phyloP scores from a whole-genome alignment of 257 asterid genomes.

The Asclepias syriaca region DNA sequence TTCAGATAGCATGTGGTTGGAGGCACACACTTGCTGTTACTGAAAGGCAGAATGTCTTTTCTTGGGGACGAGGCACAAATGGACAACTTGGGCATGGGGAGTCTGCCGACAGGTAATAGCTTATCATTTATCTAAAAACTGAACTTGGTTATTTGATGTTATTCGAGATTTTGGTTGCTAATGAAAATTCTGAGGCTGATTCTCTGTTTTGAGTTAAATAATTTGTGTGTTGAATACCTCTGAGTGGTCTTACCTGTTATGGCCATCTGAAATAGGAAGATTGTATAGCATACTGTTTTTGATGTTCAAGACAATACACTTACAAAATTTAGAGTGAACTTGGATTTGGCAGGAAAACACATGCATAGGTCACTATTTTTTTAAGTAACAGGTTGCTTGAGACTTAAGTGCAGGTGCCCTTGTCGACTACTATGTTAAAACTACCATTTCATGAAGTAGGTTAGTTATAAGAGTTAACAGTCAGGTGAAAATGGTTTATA shows the following conservation, averaged over 20 bases:
- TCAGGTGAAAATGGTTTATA: no score
- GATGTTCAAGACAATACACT: background rate
- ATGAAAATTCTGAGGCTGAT: background rate
- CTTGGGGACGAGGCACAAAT: conserved; percentile 99
- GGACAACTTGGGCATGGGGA: conserved; percentile 99
- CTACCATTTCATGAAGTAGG: background rate
- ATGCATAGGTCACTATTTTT: background rate
- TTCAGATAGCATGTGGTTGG: conserved; percentile 87
- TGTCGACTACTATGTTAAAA: no score
- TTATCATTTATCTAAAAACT: background rate
- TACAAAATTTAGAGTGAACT: background rate
- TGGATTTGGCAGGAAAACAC: background rate
- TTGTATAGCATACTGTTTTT: background rate
- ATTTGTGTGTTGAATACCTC: background rate
- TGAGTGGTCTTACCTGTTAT: background rate
- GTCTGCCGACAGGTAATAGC: conserved; percentile 64
- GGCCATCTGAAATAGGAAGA: background rate
- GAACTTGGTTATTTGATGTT: background rate
- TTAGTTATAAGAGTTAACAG: background rate
- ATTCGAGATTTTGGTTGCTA: background rate
- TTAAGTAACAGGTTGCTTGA: background rate
- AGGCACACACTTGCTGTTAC: conserved; percentile 92
- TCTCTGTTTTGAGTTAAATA: background rate
- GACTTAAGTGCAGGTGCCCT: background rate
- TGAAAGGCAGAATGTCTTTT: conserved; percentile 70